These are phyloP conservation scores for Neurospora sublineolata DNA, from an alignment of 495 filamentous ascomycete species.

Conservation along the genomic window DNA sequence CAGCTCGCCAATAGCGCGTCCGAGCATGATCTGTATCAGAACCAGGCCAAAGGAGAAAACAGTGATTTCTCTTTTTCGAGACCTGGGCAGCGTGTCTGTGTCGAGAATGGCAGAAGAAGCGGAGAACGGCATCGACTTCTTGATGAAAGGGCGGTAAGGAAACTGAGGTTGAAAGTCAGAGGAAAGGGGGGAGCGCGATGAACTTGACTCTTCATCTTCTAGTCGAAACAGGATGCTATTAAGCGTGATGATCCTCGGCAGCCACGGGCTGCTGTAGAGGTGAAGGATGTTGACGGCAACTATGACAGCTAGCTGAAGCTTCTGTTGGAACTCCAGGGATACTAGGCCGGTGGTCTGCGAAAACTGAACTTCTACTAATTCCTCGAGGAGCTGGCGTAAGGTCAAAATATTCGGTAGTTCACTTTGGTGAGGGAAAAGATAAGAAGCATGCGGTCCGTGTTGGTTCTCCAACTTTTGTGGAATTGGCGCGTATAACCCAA, in stretches of 20 bases:
- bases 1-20: neutral
- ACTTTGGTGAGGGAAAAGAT: too few relatives aligned
- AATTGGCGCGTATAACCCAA: too few relatives aligned
- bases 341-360: too few relatives aligned
- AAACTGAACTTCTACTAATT: too few relatives aligned
- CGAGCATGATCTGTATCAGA: conserved; percentile 4
- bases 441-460: too few relatives aligned
- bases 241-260: conserved; percentile 5
- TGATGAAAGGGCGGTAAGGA: neutral
- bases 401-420: neutral
- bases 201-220: neutral
- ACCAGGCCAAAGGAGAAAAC: conserved; percentile 2
- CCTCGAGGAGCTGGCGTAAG: conserved; percentile 2
- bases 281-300: conserved; percentile 7
- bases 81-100: neutral
- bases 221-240: conserved; percentile 4
- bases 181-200: too few relatives aligned
- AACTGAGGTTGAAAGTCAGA: neutral
- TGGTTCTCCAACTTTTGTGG: too few relatives aligned
- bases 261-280: conserved; percentile 6
- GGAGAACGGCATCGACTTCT: neutral
- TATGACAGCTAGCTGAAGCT: conserved; percentile 6
- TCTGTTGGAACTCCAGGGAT: neutral
- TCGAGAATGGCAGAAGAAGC: neutral
- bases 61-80: neutral